These are phyloP conservation scores for Fusarium domesticum DNA, from an alignment of 2,329 filamentous ascomycete genomes.

Conservation along the genomic window DNA sequence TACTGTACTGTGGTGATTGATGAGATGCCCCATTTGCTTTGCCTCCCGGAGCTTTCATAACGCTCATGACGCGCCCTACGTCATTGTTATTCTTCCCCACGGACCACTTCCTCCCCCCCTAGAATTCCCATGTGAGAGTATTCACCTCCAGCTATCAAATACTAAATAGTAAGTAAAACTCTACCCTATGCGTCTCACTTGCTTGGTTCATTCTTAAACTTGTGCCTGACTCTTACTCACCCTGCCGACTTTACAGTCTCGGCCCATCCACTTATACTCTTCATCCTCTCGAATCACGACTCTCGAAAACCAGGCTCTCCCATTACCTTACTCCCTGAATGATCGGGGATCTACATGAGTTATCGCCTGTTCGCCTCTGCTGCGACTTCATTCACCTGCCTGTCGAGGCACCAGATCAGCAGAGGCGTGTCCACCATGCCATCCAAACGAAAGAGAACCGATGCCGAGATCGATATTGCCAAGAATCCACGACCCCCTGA, in stretches of 20 bases:
- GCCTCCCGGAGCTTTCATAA: conserved; percentile 2
- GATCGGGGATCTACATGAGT: conserved; percentile 7
- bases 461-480: background rate
- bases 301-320: no score
- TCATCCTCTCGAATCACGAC: no score
- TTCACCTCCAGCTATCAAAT: no score
- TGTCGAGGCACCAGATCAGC: conserved; percentile 1
- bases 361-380: conserved; percentile 6
- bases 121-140: no score
- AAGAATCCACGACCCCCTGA: conserved; percentile 17
- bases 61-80: conserved; percentile 27
- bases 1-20: conserved; percentile 11
- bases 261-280: no score
- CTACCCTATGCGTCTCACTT: no score
- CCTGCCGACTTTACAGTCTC: no score
- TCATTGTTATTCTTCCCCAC: conserved; percentile 18
- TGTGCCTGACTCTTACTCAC: no score
- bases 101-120: conserved; percentile 21
- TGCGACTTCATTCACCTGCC: conserved; percentile 3
- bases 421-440: conserved; percentile 32
- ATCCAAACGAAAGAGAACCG: conserved; percentile 38
- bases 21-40: conserved; percentile 13
- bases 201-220: no score
- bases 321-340: no score
- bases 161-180: no score